phyloP scores from a whole-genome alignment of 306 rosid species.

The Gleditsia sinensis region DNA sequence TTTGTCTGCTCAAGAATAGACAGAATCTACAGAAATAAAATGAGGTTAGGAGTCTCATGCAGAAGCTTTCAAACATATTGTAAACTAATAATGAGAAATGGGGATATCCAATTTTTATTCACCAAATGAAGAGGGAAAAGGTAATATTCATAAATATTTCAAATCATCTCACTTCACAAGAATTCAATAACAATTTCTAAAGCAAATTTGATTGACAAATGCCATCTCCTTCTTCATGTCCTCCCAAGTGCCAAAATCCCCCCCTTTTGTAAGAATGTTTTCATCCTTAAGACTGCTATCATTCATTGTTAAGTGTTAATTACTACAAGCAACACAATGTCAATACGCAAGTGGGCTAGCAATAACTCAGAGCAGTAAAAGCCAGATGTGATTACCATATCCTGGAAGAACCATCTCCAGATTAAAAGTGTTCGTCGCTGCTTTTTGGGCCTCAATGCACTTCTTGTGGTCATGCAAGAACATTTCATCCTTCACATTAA shows the following conservation, averaged over 20 bases:
- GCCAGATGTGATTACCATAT: conserved; percentile 34
- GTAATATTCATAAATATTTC: neutral
- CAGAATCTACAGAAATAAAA: conserved; percentile 36
- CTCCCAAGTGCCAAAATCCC: neutral
- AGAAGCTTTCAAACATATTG: neutral
- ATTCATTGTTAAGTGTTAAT: neutral
- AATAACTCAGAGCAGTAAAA: neutral
- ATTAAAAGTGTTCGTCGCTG: conserved; percentile 33
- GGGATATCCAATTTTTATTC: neutral
- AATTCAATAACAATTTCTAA: conserved; percentile 3
- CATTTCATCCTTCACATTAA: conserved; percentile 56
- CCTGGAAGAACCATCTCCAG: conserved; percentile 49
- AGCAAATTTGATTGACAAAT: neutral
- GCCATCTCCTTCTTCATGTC: neutral
- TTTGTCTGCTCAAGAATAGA: conserved; percentile 27
- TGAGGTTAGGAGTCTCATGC: neutral
- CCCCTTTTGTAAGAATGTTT: neutral
- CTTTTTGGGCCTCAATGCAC: conserved; percentile 45
- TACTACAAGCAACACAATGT: neutral
- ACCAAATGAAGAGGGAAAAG: neutral
- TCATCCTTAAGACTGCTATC: neutral
- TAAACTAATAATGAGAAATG: neutral
- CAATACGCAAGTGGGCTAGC: neutral
- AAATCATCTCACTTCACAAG: neutral
- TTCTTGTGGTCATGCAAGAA: conserved; percentile 59